A percentile compares a stretch with the other conserved stretches of the same genome.
These are phyloP conservation scores for Pichia sp. DNA, from an alignment of 1,139 yeast species.

Conservation along the genomic window DNA sequence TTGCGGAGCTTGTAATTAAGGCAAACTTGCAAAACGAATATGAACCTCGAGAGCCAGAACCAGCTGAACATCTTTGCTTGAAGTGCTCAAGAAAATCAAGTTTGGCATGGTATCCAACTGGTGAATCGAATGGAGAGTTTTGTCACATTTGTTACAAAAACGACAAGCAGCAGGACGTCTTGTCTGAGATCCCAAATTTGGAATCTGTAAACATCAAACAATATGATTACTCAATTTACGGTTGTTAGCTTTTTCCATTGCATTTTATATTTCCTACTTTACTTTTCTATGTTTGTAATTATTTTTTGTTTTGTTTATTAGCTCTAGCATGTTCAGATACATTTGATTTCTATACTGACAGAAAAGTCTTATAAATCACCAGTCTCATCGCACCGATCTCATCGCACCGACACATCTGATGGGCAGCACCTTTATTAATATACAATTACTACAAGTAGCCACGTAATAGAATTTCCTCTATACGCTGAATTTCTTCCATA, in stretches of 20 bases:
- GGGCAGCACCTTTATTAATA: too few relatives aligned
- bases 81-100: slow-evolving; percentile 9
- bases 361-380: too few relatives aligned
- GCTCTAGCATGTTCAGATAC: slow-evolving; percentile 4
- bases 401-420: too few relatives aligned
- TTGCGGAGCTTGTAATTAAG: slow-evolving; percentile 10
- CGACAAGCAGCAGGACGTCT: slow-evolving; percentile 16
- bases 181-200: slow-evolving; percentile 20
- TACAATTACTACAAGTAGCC: slow-evolving; percentile 19
- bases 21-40: slow-evolving; percentile 3
- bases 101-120: slow-evolving; percentile 28
- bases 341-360: not conserved
- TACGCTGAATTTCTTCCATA: slow-evolving; percentile 67
- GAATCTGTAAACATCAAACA: slow-evolving; percentile 14
- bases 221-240: slow-evolving; percentile 10
- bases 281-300: not conserved
- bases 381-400: too few relatives aligned
- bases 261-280: not conserved
- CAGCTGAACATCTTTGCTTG: slow-evolving; percentile 3
- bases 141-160: slow-evolving; percentile 29
- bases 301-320: slow-evolving; percentile 2
- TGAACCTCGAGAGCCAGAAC: not conserved
- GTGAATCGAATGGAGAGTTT: slow-evolving; percentile 21
- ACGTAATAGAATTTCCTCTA: slow-evolving; percentile 50
- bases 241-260: not conserved